A percentile compares a stretch with the other conserved stretches of the same genome.
phyloP scores from a whole-genome alignment of 164 flowering plant species.

The Stephania yunnanensis region DNA sequence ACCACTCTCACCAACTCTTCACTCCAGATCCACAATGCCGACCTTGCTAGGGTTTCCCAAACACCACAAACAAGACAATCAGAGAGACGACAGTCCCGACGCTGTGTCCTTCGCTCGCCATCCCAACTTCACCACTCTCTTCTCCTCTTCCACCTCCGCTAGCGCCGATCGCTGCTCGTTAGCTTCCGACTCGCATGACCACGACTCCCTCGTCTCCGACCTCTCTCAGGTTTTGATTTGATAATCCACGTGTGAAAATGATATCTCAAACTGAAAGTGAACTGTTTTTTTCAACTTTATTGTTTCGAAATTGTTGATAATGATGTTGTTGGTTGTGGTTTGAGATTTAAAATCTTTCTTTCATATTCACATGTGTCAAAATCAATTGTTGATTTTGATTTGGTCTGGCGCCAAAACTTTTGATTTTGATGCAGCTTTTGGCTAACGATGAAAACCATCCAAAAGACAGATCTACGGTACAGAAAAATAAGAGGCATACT shows the following conservation, averaged over 20 bases:
- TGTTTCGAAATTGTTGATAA: background rate
- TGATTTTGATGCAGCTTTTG: constrained; percentile 47
- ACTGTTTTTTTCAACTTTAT: background rate
- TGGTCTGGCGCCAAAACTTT: constrained; percentile 16
- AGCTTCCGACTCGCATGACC: constrained; percentile 65
- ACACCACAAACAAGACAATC: constrained; percentile 9
- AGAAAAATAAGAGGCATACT: constrained; percentile 14
- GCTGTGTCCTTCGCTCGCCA: constrained; percentile 58
- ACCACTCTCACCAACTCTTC: too few relatives aligned
- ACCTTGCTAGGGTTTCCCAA: constrained; percentile 36
- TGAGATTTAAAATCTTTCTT: background rate
- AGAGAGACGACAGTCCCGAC: constrained; percentile 63
- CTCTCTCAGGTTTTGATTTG: constrained; percentile 31
- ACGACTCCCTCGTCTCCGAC: constrained; percentile 46
- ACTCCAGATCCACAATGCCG: constrained; percentile 33
- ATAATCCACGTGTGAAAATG: background rate
- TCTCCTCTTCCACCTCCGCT: constrained; percentile 64
- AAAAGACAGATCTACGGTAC: constrained; percentile 17
- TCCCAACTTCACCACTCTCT: constrained; percentile 40
- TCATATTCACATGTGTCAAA: too few relatives aligned
- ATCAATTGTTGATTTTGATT: background rate
- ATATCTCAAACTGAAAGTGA: background rate
- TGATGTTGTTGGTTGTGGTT: background rate
- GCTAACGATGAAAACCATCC: constrained; percentile 41
- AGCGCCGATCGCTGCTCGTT: constrained; percentile 75